Conservation (phyloP, 2,329 filamentous ascomycete species). For the Chrysosporium keratinophilum region DNA sequence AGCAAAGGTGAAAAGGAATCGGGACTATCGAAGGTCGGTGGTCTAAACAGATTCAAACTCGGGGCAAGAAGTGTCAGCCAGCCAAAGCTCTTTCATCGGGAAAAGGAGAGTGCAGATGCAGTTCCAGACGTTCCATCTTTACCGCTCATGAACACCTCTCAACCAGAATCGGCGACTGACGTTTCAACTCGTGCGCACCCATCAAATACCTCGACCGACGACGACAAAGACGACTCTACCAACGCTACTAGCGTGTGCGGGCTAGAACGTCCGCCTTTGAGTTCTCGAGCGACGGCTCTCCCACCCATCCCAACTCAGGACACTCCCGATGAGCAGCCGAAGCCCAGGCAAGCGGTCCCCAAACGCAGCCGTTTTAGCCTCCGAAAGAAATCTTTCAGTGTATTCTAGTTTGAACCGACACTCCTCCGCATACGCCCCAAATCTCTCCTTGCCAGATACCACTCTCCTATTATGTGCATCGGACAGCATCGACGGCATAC, state of each 20-base stretch:
- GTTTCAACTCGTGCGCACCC: not conserved
- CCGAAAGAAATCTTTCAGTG: slow-evolving; percentile 37
- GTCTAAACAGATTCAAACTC: slow-evolving; percentile 56
- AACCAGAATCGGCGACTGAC: not conserved
- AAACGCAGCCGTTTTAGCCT: slow-evolving; percentile 37
- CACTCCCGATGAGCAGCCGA: not conserved
- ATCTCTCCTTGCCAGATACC: not conserved
- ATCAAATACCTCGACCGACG: slow-evolving; percentile 2
- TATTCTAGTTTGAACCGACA: slow-evolving; percentile 21
- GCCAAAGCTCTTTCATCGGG: slow-evolving; percentile 19
- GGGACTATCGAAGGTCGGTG: slow-evolving; percentile 25
- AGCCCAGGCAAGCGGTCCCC: slow-evolving; percentile 2
- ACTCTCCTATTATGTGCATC: too few relatives aligned
- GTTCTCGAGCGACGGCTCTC: not conserved
- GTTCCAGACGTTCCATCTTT: slow-evolving; percentile 10
- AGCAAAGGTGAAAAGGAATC: slow-evolving; percentile 4
- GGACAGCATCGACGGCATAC: too few relatives aligned
- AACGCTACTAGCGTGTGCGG: not conserved
- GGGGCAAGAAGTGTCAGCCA: slow-evolving; percentile 69
- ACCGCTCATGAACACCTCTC: not conserved
- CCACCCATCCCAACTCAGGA: not conserved
- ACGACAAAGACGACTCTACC: slow-evolving; percentile 4
- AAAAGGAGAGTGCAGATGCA: slow-evolving; percentile 23
- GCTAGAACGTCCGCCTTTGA: not conserved
- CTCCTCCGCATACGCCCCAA: slow-evolving; percentile 13